Percentiles rank a stretch among this genome's conserved stretches.
Conservation (phyloP, 2,329 filamentous ascomycete species). For the Stemphylium lycopersici region DNA sequence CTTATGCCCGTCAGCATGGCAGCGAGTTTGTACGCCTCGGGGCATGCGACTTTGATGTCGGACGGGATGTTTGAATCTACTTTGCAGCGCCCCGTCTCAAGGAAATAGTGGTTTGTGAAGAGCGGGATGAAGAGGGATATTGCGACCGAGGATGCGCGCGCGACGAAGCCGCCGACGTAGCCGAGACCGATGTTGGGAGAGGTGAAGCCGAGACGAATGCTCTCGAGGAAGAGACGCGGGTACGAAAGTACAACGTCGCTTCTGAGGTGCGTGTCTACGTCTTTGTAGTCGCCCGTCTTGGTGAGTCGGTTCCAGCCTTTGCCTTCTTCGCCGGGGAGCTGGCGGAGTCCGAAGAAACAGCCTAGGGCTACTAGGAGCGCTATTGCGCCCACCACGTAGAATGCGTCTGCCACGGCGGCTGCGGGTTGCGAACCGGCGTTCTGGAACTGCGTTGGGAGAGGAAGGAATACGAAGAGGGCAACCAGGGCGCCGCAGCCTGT, state of each 20-base stretch:
- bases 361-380: slow-evolving; percentile 74
- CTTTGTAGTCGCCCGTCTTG: slow-evolving; percentile 31
- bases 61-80: slow-evolving; percentile 49
- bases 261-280: slow-evolving; percentile 25
- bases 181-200: slow-evolving; percentile 82
- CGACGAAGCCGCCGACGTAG: slow-evolving; percentile 93
- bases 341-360: slow-evolving; percentile 78
- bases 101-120: slow-evolving; percentile 90
- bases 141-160: slow-evolving; percentile 89
- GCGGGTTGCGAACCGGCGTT: slow-evolving; percentile 73
- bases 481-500: slow-evolving; percentile 91
- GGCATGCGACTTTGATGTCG: slow-evolving; percentile 84
- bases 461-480: slow-evolving; percentile 81
- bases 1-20: slow-evolving; percentile 87
- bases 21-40: slow-evolving; percentile 84
- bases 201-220: slow-evolving; percentile 67
- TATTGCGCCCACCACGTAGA: slow-evolving; percentile 81
- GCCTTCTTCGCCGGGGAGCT: slow-evolving; percentile 72
- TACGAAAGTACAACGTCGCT: slow-evolving; percentile 67
- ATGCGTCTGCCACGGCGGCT: slow-evolving; percentile 79
- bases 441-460: slow-evolving; percentile 81
- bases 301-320: slow-evolving; percentile 68
- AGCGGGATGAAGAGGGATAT: slow-evolving; percentile 95
- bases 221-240: slow-evolving; percentile 49
- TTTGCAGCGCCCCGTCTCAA: slow-evolving; percentile 77